A percentile compares a stretch with the other conserved stretches of the same genome.
These are phyloP conservation scores for Hypoxylon fuscum DNA, from an alignment of 495 filamentous ascomycete genomes.

Conservation along the genomic window DNA sequence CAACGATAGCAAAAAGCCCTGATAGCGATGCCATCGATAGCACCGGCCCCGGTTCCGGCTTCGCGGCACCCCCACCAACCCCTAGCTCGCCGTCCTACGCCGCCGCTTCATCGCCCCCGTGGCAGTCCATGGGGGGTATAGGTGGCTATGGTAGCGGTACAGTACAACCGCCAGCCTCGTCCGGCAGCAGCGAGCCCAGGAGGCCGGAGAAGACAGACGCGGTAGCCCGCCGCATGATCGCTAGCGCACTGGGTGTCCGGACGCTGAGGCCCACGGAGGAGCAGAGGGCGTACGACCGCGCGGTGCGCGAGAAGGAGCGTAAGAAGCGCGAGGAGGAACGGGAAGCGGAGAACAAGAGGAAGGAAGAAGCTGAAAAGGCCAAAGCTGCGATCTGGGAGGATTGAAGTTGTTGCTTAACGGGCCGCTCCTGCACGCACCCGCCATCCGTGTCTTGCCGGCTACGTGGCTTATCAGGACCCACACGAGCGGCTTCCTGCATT, in stretches of 20 bases:
- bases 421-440: slow-evolving; percentile 5
- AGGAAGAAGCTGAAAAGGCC: slow-evolving; percentile 73
- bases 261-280: slow-evolving; percentile 86
- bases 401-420: slow-evolving; percentile 49
- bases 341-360: slow-evolving; percentile 68
- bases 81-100: slow-evolving; percentile 65
- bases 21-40: slow-evolving; percentile 28
- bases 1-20: slow-evolving; percentile 49
- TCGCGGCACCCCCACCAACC: slow-evolving; percentile 66
- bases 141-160: no score
- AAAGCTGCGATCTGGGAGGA: slow-evolving; percentile 86
- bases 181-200: slow-evolving; percentile 39
- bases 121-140: no score
- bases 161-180: no score
- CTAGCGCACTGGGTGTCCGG: slow-evolving; percentile 83
- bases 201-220: slow-evolving; percentile 93
- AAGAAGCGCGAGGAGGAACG: slow-evolving; percentile 77
- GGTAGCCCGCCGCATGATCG: slow-evolving; percentile 89
- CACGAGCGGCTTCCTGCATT: neutral
- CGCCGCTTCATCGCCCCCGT: slow-evolving; percentile 25
- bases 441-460: neutral
- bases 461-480: no score
- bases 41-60: slow-evolving; percentile 31
- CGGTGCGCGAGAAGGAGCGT: slow-evolving; percentile 84
- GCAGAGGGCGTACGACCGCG: slow-evolving; percentile 84